A percentile compares a stretch with the other conserved stretches of the same genome.
Conservation (phyloP, 1,284 basidiomycete species). For the Golubevia sp. region DNA sequence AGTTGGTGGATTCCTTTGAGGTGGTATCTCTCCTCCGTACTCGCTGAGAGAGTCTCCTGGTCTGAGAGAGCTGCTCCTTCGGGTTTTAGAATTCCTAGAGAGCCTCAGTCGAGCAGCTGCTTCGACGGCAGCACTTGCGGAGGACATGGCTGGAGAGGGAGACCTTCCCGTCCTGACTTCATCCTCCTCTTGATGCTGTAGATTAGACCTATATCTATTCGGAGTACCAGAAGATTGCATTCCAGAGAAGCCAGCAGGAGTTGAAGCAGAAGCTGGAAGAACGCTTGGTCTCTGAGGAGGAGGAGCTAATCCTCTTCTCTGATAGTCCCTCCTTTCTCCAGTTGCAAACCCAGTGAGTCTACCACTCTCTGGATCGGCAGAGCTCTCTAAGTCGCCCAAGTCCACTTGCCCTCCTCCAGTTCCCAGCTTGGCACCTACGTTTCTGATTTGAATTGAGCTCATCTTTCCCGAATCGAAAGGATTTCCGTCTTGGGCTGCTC, state of each 20-base stretch:
- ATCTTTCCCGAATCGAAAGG: too few species aligned
- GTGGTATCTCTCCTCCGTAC: background rate
- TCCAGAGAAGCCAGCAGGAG: background rate
- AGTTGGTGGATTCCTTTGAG: background rate
- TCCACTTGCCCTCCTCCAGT: too few species aligned
- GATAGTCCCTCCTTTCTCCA: background rate
- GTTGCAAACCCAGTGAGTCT: background rate
- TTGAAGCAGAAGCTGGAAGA: background rate
- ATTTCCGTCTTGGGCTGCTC: too few species aligned
- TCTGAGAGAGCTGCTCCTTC: background rate
- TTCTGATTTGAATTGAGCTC: too few species aligned
- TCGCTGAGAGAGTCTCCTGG: background rate
- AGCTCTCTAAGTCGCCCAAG: too few species aligned
- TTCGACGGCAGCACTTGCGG: background rate
- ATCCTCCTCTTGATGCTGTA: background rate
- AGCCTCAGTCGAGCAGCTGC: background rate
- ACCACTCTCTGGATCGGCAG: too few species aligned
- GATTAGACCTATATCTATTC: too few species aligned
- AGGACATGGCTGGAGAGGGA: background rate
- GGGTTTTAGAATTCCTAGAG: background rate
- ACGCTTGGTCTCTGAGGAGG: background rate
- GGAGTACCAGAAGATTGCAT: too few species aligned
- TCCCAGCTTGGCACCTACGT: too few species aligned
- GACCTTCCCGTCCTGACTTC: background rate
- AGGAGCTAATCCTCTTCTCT: background rate